phyloP scores from a whole-genome alignment of 2,329 filamentous ascomycete species.

The Achaetomium macrosporum region DNA sequence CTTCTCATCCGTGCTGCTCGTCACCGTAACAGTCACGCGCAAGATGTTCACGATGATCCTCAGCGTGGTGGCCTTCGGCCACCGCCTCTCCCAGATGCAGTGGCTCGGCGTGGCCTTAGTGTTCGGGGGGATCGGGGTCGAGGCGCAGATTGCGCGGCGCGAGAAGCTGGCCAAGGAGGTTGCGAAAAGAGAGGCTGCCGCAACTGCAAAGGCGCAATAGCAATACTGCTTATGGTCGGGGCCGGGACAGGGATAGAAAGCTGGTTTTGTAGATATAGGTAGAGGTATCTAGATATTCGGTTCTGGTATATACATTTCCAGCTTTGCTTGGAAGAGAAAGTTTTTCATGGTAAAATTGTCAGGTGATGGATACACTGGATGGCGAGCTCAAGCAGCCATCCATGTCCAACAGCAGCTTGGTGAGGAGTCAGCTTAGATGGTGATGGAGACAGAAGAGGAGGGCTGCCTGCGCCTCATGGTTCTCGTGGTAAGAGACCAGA shows the following conservation, averaged over 20 bases:
- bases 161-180: constrained; percentile 80
- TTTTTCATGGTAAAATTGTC: too few species aligned
- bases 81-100: constrained; percentile 79
- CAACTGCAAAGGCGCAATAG: constrained; percentile 32
- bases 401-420: too few species aligned
- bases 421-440: too few species aligned
- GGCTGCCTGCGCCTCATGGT: too few species aligned
- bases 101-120: constrained; percentile 89
- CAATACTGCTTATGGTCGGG: neutral
- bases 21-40: constrained; percentile 93
- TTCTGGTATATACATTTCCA: too few species aligned
- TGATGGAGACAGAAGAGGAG: too few species aligned
- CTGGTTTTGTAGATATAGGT: neutral
- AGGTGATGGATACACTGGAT: too few species aligned
- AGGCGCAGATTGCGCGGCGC: constrained; percentile 70
- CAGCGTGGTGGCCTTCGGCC: constrained; percentile 90
- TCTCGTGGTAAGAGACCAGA: too few species aligned
- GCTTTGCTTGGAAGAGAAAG: too few species aligned
- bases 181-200: constrained; percentile 38
- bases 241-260: neutral
- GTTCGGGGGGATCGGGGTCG: constrained; percentile 90
- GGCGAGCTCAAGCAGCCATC: too few species aligned
- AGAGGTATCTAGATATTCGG: too few species aligned
- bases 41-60: constrained; percentile 99
- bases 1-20: constrained; percentile 85